phyloP scores from a whole-genome alignment of 805 yeast genomes.

The Nakazawaea siamensis region DNA sequence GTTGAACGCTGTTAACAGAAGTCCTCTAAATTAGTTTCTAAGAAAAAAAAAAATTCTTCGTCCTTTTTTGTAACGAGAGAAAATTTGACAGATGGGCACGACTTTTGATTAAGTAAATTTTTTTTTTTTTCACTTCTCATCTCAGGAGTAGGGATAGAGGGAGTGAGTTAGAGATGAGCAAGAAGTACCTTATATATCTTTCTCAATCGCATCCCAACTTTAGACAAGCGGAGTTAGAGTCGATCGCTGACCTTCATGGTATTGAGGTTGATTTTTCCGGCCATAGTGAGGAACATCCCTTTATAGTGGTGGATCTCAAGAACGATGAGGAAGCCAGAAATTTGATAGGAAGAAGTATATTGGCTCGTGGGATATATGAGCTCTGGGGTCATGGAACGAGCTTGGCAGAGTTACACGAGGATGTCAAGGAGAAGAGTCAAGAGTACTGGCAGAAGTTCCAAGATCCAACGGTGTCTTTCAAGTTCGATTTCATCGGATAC shows the following conservation, averaged over 20 bases:
- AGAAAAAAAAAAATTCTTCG: too few relatives aligned
- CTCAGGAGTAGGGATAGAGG: background rate
- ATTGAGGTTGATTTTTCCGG: slow-evolving; percentile 50
- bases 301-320: slow-evolving; percentile 57
- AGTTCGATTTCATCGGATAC: slow-evolving; percentile 74
- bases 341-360: slow-evolving; percentile 58
- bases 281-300: slow-evolving; percentile 60
- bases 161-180: slow-evolving; percentile 23
- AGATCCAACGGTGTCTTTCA: slow-evolving; percentile 49
- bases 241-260: slow-evolving; percentile 61
- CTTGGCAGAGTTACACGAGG: slow-evolving; percentile 49
- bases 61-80: background rate
- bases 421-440: slow-evolving; percentile 26
- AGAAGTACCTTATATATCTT: slow-evolving; percentile 66
- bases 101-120: too few relatives aligned
- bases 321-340: slow-evolving; percentile 59
- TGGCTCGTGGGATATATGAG: slow-evolving; percentile 74
- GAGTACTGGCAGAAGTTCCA: slow-evolving; percentile 16
- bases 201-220: slow-evolving; percentile 81
- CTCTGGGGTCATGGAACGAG: slow-evolving; percentile 68
- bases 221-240: slow-evolving; percentile 74
- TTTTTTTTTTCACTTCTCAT: background rate
- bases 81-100: too few relatives aligned
- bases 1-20: too few relatives aligned
- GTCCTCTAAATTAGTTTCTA: too few relatives aligned